These are phyloP conservation scores for Brassica juncea DNA, from an alignment of 345 rosid species.

Conservation along the genomic window DNA sequence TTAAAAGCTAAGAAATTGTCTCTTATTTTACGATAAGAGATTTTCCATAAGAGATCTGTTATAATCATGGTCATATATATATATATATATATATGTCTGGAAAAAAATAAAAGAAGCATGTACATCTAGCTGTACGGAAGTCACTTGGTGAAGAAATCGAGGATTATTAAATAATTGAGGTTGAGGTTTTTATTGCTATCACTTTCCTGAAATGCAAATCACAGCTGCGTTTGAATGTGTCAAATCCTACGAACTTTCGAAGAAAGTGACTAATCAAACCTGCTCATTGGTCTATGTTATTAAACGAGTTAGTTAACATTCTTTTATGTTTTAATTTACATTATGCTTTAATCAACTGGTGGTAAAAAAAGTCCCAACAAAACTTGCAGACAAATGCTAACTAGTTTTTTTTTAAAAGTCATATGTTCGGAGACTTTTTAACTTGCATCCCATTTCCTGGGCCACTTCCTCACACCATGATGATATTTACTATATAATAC, in stretches of 20 bases:
- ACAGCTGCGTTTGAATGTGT: conserved; percentile 39
- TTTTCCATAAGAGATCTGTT: no score
- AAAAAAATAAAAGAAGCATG: neutral
- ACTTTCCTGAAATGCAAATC: conserved; percentile 22
- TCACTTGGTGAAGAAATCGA: conserved; percentile 29
- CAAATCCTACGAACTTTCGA: conserved; percentile 26
- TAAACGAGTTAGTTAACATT: conserved; percentile 11
- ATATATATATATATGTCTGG: neutral
- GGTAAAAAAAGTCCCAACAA: neutral
- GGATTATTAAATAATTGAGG: conserved; percentile 2
- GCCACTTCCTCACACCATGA: neutral
- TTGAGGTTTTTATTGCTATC: neutral
- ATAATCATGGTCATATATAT: neutral
- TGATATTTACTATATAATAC: neutral
- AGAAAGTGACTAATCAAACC: conserved; percentile 25
- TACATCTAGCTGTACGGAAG: conserved; percentile 40
- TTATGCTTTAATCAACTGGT: neutral
- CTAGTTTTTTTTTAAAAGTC: neutral
- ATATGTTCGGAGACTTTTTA: neutral
- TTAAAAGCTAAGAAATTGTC: no score
- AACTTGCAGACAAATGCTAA: conserved; percentile 4
- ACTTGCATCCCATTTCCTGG: neutral
- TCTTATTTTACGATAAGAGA: no score
- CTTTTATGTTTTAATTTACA: neutral
- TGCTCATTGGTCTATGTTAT: conserved; percentile 25